phyloP scores from a whole-genome alignment of 2,329 filamentous ascomycete genomes.

The Paracamarosporium sp. region DNA sequence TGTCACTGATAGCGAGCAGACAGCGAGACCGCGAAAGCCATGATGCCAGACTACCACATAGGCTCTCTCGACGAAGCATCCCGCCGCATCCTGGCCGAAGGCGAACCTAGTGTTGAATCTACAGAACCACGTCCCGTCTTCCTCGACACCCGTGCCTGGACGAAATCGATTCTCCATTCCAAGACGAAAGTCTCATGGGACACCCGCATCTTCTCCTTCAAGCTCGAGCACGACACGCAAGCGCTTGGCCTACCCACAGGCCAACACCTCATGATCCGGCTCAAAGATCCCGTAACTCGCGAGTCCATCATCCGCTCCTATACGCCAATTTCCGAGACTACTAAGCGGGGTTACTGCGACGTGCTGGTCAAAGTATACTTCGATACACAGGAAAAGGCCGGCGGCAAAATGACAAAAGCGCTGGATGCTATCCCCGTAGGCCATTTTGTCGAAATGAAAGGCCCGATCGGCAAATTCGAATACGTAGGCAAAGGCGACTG shows the following conservation, averaged over 20 bases:
- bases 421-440: slow-evolving; percentile 76
- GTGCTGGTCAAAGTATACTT: slow-evolving; percentile 86
- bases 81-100: slow-evolving; percentile 59
- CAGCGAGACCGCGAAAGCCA: slow-evolving; percentile 87
- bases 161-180: slow-evolving; percentile 70
- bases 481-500: slow-evolving; percentile 75
- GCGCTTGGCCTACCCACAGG: slow-evolving; percentile 79
- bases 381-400: slow-evolving; percentile 61
- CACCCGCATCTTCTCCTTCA: slow-evolving; percentile 81
- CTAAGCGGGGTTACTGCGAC: slow-evolving; percentile 69
- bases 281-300: slow-evolving; percentile 72
- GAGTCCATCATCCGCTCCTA: slow-evolving; percentile 85
- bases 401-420: slow-evolving; percentile 83
- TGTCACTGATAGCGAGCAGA: slow-evolving; percentile 61
- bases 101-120: slow-evolving; percentile 50
- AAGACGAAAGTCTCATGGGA: slow-evolving; percentile 78
- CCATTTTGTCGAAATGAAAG: slow-evolving; percentile 82
- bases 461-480: slow-evolving; percentile 84
- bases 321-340: slow-evolving; percentile 77
- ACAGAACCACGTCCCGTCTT: slow-evolving; percentile 65
- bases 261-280: slow-evolving; percentile 84
- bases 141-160: slow-evolving; percentile 75
- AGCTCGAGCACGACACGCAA: slow-evolving; percentile 74
- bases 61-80: slow-evolving; percentile 73
- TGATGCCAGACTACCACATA: slow-evolving; percentile 88